These are phyloP conservation scores for Cytospora piceicola DNA, from an alignment of 2,329 filamentous ascomycete species.

Conservation along the genomic window DNA sequence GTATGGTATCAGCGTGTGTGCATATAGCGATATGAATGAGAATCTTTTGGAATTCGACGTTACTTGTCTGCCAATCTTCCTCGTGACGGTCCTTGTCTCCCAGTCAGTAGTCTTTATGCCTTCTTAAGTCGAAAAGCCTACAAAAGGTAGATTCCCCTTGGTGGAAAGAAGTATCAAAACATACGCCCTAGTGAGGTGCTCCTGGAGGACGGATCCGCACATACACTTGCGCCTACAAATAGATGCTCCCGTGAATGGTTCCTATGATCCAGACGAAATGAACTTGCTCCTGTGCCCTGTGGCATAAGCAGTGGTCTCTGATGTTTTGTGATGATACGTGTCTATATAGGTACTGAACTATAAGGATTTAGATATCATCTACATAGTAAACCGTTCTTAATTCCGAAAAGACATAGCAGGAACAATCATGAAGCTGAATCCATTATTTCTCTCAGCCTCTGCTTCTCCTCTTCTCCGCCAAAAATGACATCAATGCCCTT, in stretches of 20 bases:
- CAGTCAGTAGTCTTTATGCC: neutral
- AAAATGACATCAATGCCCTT: slow-evolving; percentile 70
- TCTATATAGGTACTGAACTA: neutral
- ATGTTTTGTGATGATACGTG: neutral
- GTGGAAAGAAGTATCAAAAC: no score
- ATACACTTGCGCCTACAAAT: no score
- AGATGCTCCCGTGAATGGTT: no score
- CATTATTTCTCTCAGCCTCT: slow-evolving; percentile 56
- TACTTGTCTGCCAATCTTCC: neutral
- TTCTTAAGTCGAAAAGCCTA: neutral
- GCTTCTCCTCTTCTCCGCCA: slow-evolving; percentile 63
- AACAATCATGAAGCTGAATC: slow-evolving; percentile 39
- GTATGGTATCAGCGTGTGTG: slow-evolving; percentile 16
- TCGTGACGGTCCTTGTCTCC: neutral
- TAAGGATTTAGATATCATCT: neutral
- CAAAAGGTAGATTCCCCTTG: no score
- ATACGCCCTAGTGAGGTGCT: no score
- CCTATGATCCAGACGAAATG: no score
- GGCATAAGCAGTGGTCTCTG: neutral
- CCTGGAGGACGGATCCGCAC: no score
- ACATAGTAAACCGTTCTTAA: neutral
- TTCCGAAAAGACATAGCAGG: neutral
- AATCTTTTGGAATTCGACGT: neutral
- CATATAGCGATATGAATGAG: slow-evolving; percentile 16
- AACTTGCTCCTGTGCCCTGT: neutral